Percentiles rank a stretch among this genome's conserved stretches.
phyloP scores from a whole-genome alignment of 495 filamentous ascomycete genomes.

The Penicillium simplicissimum region DNA sequence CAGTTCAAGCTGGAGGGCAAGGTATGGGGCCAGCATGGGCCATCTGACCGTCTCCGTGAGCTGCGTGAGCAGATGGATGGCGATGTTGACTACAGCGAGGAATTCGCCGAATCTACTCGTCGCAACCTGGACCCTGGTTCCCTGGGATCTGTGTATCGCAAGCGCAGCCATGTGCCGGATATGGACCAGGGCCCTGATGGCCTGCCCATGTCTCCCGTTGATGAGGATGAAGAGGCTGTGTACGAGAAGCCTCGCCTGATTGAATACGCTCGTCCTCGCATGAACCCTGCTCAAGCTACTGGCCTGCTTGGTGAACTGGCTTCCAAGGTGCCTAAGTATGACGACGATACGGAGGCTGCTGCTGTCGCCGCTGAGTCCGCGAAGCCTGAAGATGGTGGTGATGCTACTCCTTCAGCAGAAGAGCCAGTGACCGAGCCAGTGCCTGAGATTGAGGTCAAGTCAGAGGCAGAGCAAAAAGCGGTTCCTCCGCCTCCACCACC shows the following conservation, averaged over 20 bases:
- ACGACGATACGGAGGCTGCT: conserved; percentile 60
- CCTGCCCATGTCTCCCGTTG: conserved; percentile 35
- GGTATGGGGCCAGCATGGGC: conserved; percentile 84
- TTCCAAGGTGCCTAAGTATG: conserved; percentile 70
- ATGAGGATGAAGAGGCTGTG: conserved; percentile 49
- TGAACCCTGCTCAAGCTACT: conserved; percentile 71
- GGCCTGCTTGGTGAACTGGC: conserved; percentile 81
- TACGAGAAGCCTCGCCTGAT: conserved; percentile 68
- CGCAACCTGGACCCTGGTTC: conserved; percentile 55
- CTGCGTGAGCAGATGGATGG: conserved; percentile 94
- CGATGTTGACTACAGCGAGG: conserved; percentile 45
- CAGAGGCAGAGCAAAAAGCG: conserved; percentile 29
- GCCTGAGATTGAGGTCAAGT: conserved; percentile 24
- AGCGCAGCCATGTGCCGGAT: conserved; percentile 53
- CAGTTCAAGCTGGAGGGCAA: conserved; percentile 97
- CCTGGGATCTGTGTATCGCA: conserved; percentile 65
- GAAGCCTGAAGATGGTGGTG: conserved; percentile 23
- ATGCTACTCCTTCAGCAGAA: conserved; percentile 28
- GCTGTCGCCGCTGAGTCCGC: conserved; percentile 47
- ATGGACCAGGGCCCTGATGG: conserved; percentile 44
- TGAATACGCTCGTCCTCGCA: conserved; percentile 68
- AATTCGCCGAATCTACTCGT: conserved; percentile 53
- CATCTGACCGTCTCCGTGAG: conserved; percentile 89
- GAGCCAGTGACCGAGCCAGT: background rate
- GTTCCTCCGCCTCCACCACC: conserved; percentile 52